phyloP scores from a whole-genome alignment of 805 yeast species.

The Metschnikowia koreensis region DNA sequence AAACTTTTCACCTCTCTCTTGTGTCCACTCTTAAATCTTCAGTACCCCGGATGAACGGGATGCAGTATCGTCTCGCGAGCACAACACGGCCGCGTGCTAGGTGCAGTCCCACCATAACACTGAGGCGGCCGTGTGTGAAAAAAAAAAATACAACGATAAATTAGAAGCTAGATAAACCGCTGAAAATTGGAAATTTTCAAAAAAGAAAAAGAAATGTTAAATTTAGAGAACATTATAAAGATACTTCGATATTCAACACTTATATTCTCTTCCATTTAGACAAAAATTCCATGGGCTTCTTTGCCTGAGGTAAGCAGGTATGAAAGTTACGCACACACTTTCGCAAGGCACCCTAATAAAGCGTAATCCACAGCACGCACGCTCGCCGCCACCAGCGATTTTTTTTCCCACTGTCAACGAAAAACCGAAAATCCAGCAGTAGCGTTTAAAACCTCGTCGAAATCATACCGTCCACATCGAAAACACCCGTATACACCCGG shows the following conservation, averaged over 20 bases:
- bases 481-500: conserved; percentile 7
- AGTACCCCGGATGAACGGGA: neutral
- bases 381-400: conserved; percentile 22
- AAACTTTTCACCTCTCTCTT: too few species aligned
- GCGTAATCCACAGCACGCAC: conserved; percentile 16
- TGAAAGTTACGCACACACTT: conserved; percentile 3
- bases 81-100: neutral
- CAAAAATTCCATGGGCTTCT: neutral
- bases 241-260: too few species aligned
- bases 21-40: neutral
- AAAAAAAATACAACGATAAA: neutral
- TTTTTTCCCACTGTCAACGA: conserved; percentile 10
- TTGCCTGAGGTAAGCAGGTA: conserved; percentile 10
- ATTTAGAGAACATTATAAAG: too few species aligned
- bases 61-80: neutral
- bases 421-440: conserved; percentile 5
- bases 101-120: neutral
- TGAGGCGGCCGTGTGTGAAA: neutral
- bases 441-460: conserved; percentile 15
- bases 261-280: neutral
- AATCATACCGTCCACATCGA: conserved; percentile 8
- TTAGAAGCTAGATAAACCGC: neutral
- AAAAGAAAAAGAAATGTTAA: too few species aligned
- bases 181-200: neutral
- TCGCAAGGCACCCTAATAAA: neutral